Evolutionary conservation across 2,329 filamentous ascomycete genomes (phyloP).

Genomic region (Fusarium nanum): DNA sequence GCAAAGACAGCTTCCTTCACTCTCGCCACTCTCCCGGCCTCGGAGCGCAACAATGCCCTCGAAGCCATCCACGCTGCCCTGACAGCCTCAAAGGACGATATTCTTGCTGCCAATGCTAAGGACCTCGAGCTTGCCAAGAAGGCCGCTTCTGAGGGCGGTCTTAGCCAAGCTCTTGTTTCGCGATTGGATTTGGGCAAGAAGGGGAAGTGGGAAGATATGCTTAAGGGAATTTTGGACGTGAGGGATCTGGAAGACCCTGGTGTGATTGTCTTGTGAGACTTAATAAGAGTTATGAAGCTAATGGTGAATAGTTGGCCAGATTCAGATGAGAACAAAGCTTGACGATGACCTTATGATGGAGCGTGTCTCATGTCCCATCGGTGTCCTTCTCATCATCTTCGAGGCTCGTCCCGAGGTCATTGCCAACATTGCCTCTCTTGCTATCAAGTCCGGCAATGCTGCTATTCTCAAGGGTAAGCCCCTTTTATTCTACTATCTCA

Average conservation of each 20-base stretch:
- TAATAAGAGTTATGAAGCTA: neutral
- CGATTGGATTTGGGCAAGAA: slow-evolving; percentile 85
- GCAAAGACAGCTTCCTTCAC: slow-evolving; percentile 85
- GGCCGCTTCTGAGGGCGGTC: slow-evolving; percentile 78
- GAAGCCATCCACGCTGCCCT: slow-evolving; percentile 86
- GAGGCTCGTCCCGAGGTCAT: slow-evolving; percentile 98
- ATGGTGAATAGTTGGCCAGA: slow-evolving; percentile 74
- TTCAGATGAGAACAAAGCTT: slow-evolving; percentile 84
- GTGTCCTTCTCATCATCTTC: slow-evolving; percentile 98
- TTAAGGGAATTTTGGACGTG: slow-evolving; percentile 93
- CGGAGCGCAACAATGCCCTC: slow-evolving; percentile 85
- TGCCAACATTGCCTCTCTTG: slow-evolving; percentile 94
- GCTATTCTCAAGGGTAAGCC: slow-evolving; percentile 90
- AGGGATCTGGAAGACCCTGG: slow-evolving; percentile 85
- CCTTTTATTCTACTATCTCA: neutral
- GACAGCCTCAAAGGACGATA: slow-evolving; percentile 73
- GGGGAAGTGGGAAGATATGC: slow-evolving; percentile 98
- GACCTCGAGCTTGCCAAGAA: slow-evolving; percentile 81
- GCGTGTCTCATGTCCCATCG: slow-evolving; percentile 92
- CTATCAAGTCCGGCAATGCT: slow-evolving; percentile 96
- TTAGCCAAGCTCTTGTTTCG: slow-evolving; percentile 87
- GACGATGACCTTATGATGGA: slow-evolving; percentile 89
- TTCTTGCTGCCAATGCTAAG: slow-evolving; percentile 86
- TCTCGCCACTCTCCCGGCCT: slow-evolving; percentile 81
- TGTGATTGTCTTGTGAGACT: slow-evolving; percentile 53